Conservation (phyloP, 768 basidiomycete genomes). For the Boletus tomentosulus region DNA sequence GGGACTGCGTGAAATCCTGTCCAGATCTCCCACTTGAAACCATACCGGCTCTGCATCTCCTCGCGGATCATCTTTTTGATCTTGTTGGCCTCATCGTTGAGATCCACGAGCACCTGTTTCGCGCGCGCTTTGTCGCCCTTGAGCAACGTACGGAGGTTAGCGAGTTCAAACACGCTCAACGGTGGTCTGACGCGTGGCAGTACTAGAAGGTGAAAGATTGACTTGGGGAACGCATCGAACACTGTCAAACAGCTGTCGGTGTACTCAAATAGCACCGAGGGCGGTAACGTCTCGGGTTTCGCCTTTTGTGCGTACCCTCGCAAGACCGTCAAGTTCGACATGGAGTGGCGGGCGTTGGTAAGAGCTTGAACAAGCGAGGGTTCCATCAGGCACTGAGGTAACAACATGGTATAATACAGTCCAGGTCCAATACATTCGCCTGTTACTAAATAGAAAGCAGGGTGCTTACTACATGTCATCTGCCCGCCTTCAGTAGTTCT, state of each 20-base stretch:
- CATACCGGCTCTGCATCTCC: constrained; percentile 75
- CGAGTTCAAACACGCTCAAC: constrained; percentile 37
- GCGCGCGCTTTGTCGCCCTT: constrained; percentile 50
- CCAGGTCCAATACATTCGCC: constrained; percentile 2
- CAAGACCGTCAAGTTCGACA: constrained; percentile 50
- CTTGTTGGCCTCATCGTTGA: constrained; percentile 54
- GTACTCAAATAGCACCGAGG: constrained; percentile 56
- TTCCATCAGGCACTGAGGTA: not conserved
- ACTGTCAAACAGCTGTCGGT: constrained; percentile 56
- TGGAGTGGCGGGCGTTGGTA: not conserved
- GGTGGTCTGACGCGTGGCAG: constrained; percentile 54
- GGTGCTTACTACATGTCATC: constrained; percentile 17
- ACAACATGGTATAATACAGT: constrained; percentile 16
- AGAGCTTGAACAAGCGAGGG: constrained; percentile 1
- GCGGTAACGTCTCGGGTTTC: constrained; percentile 50
- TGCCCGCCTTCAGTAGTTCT: constrained; percentile 50
- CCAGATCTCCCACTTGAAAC: constrained; percentile 75
- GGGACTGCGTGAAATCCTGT: constrained; percentile 82
- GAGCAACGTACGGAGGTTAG: constrained; percentile 54
- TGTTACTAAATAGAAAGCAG: constrained; percentile 1
- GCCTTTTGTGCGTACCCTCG: constrained; percentile 53
- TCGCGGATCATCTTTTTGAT: constrained; percentile 61
- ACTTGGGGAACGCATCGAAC: constrained; percentile 77
- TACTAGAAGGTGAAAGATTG: constrained; percentile 83
- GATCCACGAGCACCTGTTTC: constrained; percentile 45